Evolutionary conservation across 1,284 basidiomycete genomes (phyloP).

Genomic region (Xanthoconium separans): DNA sequence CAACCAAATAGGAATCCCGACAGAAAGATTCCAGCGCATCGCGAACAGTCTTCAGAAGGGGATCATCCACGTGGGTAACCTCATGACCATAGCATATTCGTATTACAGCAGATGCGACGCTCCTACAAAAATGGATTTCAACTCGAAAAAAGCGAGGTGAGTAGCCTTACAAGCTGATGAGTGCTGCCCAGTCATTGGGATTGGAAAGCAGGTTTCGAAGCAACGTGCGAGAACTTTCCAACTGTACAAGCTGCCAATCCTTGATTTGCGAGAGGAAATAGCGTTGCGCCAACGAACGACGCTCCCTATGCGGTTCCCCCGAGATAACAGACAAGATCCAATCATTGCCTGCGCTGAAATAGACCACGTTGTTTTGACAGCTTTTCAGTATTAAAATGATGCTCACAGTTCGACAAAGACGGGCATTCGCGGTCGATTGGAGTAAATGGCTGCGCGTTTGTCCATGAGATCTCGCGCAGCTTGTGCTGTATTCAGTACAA

Average conservation of each 20-base stretch:
- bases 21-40: constrained; percentile 1
- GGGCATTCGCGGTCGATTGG: constrained; percentile 10
- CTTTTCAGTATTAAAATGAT: not conserved
- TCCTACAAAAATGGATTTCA: constrained; percentile 1
- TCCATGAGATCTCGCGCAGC: constrained; percentile 13
- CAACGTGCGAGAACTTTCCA: constrained; percentile 4
- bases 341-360: constrained; percentile 7
- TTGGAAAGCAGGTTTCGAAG: constrained; percentile 3
- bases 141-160: not conserved
- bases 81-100: constrained; percentile 11
- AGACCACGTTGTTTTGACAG: not conserved
- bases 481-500: constrained; percentile 12
- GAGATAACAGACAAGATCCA: constrained; percentile 8
- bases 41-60: constrained; percentile 6
- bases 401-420: constrained; percentile 14
- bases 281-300: constrained; percentile 9
- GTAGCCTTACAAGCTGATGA: constrained; percentile 5
- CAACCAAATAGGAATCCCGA: constrained; percentile 12
- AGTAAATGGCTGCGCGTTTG: constrained; percentile 16
- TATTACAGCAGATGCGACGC: constrained; percentile 9
- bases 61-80: constrained; percentile 1
- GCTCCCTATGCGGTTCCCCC: constrained; percentile 10
- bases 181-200: constrained; percentile 3
- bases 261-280: constrained; percentile 13
- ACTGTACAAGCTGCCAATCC: constrained; percentile 12